A percentile compares a stretch with the other conserved stretches of the same genome.
These are phyloP conservation scores for Debaryomycetaceae sp. DNA, from an alignment of 1,139 yeast species.

Conservation along the genomic window DNA sequence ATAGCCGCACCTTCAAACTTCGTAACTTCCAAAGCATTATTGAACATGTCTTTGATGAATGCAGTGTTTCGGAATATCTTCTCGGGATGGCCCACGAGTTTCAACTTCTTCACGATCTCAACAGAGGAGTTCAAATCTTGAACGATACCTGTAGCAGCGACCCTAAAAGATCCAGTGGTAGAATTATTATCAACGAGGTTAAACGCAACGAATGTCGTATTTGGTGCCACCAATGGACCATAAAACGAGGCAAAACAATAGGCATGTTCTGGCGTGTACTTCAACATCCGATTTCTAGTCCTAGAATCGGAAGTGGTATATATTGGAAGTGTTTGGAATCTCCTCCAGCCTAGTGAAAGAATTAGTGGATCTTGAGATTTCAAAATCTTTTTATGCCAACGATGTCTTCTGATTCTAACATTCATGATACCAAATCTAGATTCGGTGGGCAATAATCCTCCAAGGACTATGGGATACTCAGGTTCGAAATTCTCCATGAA, in stretches of 20 bases:
- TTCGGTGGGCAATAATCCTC: slow-evolving; percentile 88
- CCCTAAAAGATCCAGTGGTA: slow-evolving; percentile 87
- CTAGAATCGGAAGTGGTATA: slow-evolving; percentile 96
- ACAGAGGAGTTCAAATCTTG: slow-evolving; percentile 87
- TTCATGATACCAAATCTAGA: slow-evolving; percentile 90
- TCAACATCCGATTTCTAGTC: slow-evolving; percentile 96
- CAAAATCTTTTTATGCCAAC: slow-evolving; percentile 97
- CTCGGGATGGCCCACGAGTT: slow-evolving; percentile 91
- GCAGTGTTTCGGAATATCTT: slow-evolving; percentile 96
- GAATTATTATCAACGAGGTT: slow-evolving; percentile 80
- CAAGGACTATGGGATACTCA: slow-evolving; percentile 77
- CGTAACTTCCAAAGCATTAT: slow-evolving; percentile 89
- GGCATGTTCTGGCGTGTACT: slow-evolving; percentile 97
- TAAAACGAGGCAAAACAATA: slow-evolving; percentile 95
- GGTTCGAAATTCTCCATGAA: slow-evolving; percentile 86
- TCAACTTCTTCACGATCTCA: slow-evolving; percentile 93
- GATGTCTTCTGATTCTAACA: slow-evolving; percentile 92
- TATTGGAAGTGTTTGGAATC: slow-evolving; percentile 94
- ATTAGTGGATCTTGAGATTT: slow-evolving; percentile 96
- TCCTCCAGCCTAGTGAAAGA: slow-evolving; percentile 94
- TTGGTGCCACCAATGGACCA: slow-evolving; percentile 96
- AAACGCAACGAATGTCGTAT: slow-evolving; percentile 95
- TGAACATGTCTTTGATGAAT: slow-evolving; percentile 94
- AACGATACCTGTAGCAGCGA: slow-evolving; percentile 96
- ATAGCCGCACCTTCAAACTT: slow-evolving; percentile 97